Evolutionary conservation across 441 rosid genomes (phyloP), one percentile per base, ranked within the genome.

Genomic region (Jatropha podagrica): DNA sequence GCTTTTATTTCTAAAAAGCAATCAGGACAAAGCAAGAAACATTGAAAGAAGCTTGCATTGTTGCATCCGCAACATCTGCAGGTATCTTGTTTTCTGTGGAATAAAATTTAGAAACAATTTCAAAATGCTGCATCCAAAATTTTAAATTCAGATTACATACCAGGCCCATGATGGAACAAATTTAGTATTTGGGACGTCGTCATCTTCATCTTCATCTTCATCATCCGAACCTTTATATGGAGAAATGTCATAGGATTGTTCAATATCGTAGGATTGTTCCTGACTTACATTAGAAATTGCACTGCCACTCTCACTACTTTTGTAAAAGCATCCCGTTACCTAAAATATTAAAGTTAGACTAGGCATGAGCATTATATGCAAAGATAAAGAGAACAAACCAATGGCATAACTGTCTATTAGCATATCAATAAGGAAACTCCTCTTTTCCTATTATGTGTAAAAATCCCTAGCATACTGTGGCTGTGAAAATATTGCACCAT

Each of bases 211-310:
- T 37, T 88, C 97, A 1, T 88, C 90, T 83, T 93, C 99, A 44
- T 94, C 90, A 66, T 94, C 98, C 3, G 97, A 96, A 83, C 85
- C 86, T 86, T 91, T 90, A 81, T 92, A 96, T 46, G 99, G 99
- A 69, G 99, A 96, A 44, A 96, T 91, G 59, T 91, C 96, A 68
- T 94, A 96, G 3, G 99, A 92, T 55, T 75, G 83, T 71, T 94
- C 97, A 7, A 44, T 44, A 6, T 44, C 32, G 2, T 32, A 32
- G 3, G 99, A 92, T 54, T 74, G 83, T 71, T 94, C 97, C 77
- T 27, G 80, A 27, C 54, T 80, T 74, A 71, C 69, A 65, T 74
- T 13, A 37, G 76, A 73, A 32, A n/a, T 27, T 14, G 76, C 15
- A 60, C 74, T 73, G 58, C 52, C 73, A 60, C 46, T 74, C 66